A percentile compares a stretch with the other conserved stretches of the same genome.
These are phyloP conservation scores for Hyphodiscus sp. DNA, from an alignment of 2,329 filamentous ascomycete species.

Conservation along the genomic window DNA sequence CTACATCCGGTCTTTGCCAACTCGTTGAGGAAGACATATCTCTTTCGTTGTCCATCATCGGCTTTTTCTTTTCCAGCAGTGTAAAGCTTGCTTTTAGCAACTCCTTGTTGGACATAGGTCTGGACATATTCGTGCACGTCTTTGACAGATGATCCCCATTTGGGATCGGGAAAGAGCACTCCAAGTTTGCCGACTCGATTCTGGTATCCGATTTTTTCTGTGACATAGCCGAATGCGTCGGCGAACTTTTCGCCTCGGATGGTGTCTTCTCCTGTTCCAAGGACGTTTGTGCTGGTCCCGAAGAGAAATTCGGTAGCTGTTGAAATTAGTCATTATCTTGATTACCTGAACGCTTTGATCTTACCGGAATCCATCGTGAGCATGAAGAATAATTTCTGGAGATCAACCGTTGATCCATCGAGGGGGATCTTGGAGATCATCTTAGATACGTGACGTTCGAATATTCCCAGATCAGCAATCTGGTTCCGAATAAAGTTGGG, in stretches of 20 bases:
- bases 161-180: conserved; percentile 19
- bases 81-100: conserved; percentile 13
- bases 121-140: conserved; percentile 25
- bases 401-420: conserved; percentile 48
- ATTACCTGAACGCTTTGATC: neutral
- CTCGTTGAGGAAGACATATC: conserved; percentile 45
- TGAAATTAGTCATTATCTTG: neutral
- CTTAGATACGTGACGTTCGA: conserved; percentile 52
- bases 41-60: conserved; percentile 13
- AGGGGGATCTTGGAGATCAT: conserved; percentile 52
- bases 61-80: conserved; percentile 9
- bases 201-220: conserved; percentile 21
- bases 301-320: conserved; percentile 60
- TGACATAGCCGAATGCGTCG: conserved; percentile 32
- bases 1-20: conserved; percentile 27
- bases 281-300: conserved; percentile 46
- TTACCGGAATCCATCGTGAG: conserved; percentile 53
- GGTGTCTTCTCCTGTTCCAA: conserved; percentile 21
- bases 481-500: conserved; percentile 46
- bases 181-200: conserved; percentile 25
- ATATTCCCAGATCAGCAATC: conserved; percentile 45
- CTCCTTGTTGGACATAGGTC: conserved; percentile 23
- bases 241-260: conserved; percentile 26
- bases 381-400: conserved; percentile 57
- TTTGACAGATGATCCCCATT: conserved; percentile 20